phyloP scores from a whole-genome alignment of 2,329 filamentous ascomycete species.

The Pestalotiopsis sp. region DNA sequence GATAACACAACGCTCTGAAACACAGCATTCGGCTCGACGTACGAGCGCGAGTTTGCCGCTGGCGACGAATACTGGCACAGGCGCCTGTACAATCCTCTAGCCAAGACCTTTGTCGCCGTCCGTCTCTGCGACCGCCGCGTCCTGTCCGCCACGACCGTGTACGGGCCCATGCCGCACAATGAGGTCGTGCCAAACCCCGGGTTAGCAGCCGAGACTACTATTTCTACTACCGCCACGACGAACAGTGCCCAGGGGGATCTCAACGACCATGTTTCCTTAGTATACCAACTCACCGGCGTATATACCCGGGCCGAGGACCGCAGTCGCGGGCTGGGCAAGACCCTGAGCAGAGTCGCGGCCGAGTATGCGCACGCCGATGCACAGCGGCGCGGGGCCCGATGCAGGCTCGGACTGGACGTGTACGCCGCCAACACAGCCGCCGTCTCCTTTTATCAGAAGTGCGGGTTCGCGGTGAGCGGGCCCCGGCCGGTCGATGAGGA shows the following conservation, averaged over 20 bases:
- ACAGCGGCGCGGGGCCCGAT: conserved; percentile 23
- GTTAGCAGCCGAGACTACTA: conserved; percentile 13
- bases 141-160: conserved; percentile 34
- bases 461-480: conserved; percentile 32
- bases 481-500: conserved; percentile 14
- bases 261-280: conserved; percentile 16
- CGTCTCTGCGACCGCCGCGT: conserved; percentile 23
- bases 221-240: neutral
- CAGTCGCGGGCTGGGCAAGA: conserved; percentile 36
- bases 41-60: conserved; percentile 37
- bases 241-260: neutral
- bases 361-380: conserved; percentile 25
- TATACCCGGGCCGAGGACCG: conserved; percentile 40
- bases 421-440: conserved; percentile 36
- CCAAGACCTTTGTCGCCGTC: conserved; percentile 36
- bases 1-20: neutral
- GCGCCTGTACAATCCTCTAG: conserved; percentile 37
- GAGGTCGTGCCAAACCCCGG: conserved; percentile 23
- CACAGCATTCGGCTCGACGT: conserved; percentile 40
- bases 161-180: conserved; percentile 32
- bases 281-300: conserved; percentile 39
- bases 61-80: conserved; percentile 37
- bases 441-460: conserved; percentile 36
- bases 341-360: conserved; percentile 32
- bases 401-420: conserved; percentile 34